phyloP scores from a whole-genome alignment of 2,329 filamentous ascomycete species.

The Neofusicoccum sp. region DNA sequence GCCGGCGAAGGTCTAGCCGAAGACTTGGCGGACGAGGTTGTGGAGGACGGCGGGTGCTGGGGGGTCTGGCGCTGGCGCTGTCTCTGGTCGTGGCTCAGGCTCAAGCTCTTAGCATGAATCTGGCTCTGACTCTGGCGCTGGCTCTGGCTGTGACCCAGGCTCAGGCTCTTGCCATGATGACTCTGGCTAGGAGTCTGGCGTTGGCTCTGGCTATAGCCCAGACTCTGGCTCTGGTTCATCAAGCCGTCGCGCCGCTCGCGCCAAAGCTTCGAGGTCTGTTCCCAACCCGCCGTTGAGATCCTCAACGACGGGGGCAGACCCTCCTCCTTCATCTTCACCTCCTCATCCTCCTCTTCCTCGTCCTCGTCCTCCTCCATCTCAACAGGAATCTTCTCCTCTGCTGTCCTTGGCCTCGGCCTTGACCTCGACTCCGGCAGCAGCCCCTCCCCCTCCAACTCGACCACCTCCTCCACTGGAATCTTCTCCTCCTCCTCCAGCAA shows the following conservation, averaged over 20 bases:
- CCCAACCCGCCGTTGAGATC: not conserved
- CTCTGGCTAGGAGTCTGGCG: not conserved
- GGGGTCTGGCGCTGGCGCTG: not conserved
- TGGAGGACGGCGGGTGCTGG: not conserved
- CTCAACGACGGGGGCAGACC: not conserved
- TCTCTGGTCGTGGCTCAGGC: not conserved
- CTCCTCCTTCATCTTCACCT: not conserved
- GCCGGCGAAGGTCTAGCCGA: not conserved
- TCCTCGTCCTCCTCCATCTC: not conserved
- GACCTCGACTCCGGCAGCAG: not conserved
- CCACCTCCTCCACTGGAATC: not conserved
- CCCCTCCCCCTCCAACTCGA: too few relatives aligned
- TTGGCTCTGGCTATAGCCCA: not conserved
- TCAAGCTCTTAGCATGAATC: not conserved
- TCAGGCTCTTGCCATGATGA: not conserved
- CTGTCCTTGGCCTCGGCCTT: not conserved
- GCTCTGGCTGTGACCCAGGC: not conserved
- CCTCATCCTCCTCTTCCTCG: not conserved
- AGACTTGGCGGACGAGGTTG: not conserved
- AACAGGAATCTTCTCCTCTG: conserved; percentile 3
- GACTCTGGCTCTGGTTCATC: not conserved
- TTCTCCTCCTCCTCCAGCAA: conserved; percentile 6
- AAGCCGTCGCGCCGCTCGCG: conserved; percentile 2
- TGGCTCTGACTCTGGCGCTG: not conserved
- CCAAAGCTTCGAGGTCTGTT: conserved; percentile 3